Evolutionary conservation across 495 filamentous ascomycete genomes (phyloP).

Genomic region (Xylaria bambusicola): DNA sequence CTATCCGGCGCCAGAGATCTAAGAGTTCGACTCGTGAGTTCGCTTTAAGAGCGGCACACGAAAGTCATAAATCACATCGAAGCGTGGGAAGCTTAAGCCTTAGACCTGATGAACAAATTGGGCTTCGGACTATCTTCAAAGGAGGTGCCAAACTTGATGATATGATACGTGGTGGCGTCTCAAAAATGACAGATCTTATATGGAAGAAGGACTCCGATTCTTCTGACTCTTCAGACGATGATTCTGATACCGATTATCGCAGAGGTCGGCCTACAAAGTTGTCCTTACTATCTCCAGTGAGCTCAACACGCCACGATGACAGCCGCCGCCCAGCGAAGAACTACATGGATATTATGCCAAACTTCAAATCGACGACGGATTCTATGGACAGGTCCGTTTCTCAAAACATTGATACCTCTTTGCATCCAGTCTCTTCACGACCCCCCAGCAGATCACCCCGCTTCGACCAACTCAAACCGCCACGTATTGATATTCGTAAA

Average conservation of each 20-base stretch:
- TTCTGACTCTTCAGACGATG: constrained; percentile 40
- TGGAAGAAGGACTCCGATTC: constrained; percentile 47
- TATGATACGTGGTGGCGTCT: constrained; percentile 49
- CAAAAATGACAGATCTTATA: constrained; percentile 51
- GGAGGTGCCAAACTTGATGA: constrained; percentile 48
- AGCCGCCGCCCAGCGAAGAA: constrained; percentile 31
- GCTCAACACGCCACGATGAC: constrained; percentile 26
- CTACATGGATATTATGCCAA: constrained; percentile 44
- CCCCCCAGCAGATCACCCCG: constrained; percentile 46
- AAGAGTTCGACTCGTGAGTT: constrained; percentile 42
- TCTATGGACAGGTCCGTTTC: constrained; percentile 16
- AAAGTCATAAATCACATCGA: constrained; percentile 42
- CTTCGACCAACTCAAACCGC: constrained; percentile 61
- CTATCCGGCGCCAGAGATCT: constrained; percentile 35
- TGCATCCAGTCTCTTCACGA: constrained; percentile 24
- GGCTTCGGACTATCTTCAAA: constrained; percentile 46
- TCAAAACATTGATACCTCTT: constrained; percentile 18
- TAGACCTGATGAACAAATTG: constrained; percentile 44
- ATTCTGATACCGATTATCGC: constrained; percentile 40
- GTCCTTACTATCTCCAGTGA: constrained; percentile 22
- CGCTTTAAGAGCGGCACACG: constrained; percentile 28
- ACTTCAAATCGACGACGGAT: constrained; percentile 32
- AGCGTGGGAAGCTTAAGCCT: constrained; percentile 40
- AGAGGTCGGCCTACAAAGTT: constrained; percentile 38
- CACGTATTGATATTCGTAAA: constrained; percentile 61